A percentile compares a stretch with the other conserved stretches of the same genome.
These are phyloP conservation scores for Carallia pectinifolia DNA, from an alignment of 345 rosid genomes.

Conservation along the genomic window DNA sequence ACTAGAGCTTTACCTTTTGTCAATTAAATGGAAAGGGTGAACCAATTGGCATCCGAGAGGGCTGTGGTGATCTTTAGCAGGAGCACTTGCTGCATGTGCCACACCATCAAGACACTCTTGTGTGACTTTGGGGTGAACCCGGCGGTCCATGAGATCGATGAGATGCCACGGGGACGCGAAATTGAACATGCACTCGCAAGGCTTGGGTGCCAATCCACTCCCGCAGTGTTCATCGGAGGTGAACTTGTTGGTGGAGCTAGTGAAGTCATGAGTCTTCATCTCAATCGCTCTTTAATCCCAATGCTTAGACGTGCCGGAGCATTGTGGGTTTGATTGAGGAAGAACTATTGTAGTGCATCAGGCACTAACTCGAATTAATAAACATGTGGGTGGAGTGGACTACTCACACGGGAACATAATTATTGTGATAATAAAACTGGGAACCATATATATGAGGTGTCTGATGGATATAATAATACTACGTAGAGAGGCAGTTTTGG, in stretches of 20 bases:
- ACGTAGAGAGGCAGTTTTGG: too few species aligned
- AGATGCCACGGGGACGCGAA: slow-evolving; percentile 60
- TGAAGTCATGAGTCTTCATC: slow-evolving; percentile 86
- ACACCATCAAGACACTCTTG: slow-evolving; percentile 67
- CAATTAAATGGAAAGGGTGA: slow-evolving; percentile 55
- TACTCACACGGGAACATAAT: neutral
- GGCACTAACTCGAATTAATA: neutral
- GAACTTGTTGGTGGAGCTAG: slow-evolving; percentile 80
- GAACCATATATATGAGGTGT: neutral
- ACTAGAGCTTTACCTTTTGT: neutral
- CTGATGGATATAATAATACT: neutral
- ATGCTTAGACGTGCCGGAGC: slow-evolving; percentile 83
- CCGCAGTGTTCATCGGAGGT: slow-evolving; percentile 76
- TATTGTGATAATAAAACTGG: neutral
- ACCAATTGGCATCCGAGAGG: slow-evolving; percentile 60
- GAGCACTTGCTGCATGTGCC: slow-evolving; percentile 78
- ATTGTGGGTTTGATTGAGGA: slow-evolving; percentile 59
- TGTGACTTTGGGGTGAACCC: slow-evolving; percentile 75
- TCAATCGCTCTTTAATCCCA: slow-evolving; percentile 65
- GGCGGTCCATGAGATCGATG: slow-evolving; percentile 66
- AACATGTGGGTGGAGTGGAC: too few species aligned
- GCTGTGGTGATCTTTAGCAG: slow-evolving; percentile 88
- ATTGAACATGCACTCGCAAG: slow-evolving; percentile 70
- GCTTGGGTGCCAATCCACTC: slow-evolving; percentile 64
- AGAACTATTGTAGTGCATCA: neutral